Base-by-base conservation (phyloP, 1,284 basidiomycete species). In the Heterobasidion occidentale region DNA sequence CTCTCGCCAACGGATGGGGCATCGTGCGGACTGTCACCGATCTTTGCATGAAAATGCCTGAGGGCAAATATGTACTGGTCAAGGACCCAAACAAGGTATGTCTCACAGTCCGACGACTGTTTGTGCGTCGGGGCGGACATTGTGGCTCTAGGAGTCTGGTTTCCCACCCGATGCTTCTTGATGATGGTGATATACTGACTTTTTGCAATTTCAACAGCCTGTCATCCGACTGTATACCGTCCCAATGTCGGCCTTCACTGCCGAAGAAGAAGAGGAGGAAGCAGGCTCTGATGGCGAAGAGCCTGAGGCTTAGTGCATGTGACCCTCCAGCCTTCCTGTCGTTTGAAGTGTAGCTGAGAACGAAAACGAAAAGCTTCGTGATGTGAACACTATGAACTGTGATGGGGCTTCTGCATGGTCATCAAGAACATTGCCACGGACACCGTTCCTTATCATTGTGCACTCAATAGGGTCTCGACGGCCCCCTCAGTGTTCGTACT, bases 1-100 rank as follows among this genome's bases (percentile, higher is more conserved):
- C 94, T 52, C 76, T 99, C 58, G 76, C 90, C 53, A 99, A 99
- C 70, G 97, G 97, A 33, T 99, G 96, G 96, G 97, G 97, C 61
- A 98, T 99, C 67, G 93, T 99, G 35, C 83, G 95, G 57, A 95
- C 92, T 27, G 87, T 98, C 59, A 90, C 91, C 48, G 94, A 98
- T 69, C 72, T 97, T 58, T 91, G 89, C 69, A 84, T 96, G 83
- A 94, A 94, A 73, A 88, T 94, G 81, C 91, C 92, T 33, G 94
- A 98, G 72, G 94, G 95, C 69, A 97, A 96, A 72, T 98, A 96
- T 70, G 88, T 98, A 19, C 77, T 98, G 35, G 84, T 98, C 60
- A 96, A 96, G 74, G 94, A 98, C 73, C 94, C 95, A 19, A 98
- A 98, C 80, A 92, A 84, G 84, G 94, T 96, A 69, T 67, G 83